Base-by-base conservation (phyloP, 1,139 yeast species). In the Lodderomyces parapsilosis region DNA sequence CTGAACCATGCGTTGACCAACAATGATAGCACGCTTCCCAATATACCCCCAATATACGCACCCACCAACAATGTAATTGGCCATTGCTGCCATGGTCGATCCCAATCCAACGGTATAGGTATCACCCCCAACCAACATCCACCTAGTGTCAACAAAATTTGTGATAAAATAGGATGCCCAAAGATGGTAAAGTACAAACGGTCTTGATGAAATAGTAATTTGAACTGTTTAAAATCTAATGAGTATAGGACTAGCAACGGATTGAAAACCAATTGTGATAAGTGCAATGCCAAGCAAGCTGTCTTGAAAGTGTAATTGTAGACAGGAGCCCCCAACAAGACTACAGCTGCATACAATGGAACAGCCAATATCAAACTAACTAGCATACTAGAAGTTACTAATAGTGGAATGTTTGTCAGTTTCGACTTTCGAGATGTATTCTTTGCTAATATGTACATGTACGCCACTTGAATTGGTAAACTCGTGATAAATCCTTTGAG, bases 51-150 rank as follows among this genome's bases (percentile, higher is more conserved):
- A 1, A 72, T 23, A 56, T 88, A 89, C 0, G 81, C 83, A 1
- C 98, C 98, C n/a, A 78, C 71, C 20, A 91, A 68, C 41, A 91
- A 75, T 1, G 98, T 91, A 45, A 89, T 78, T n/a, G 99, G 99
- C 96, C 97, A 93, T 46, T 74, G 77, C 63, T 93, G 99, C 99
- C 99, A 93, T 23, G 86, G 90, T 53, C 98, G 74, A 61, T 93
- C 99, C 99, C 99, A 93, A 62, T 93, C 99, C 46, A 93, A 73
- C 0, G 98, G 97, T 47, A 93, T 90, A 1, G 96, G 98, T 34
- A 88, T 66, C 4, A 94, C 96, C 9, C 98, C 97, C 2, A 89
- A 55, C 98, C 98, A 93, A 8, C 94, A 81, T 2, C 96, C 96
- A 7, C 85, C 54, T 35, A 83, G 66, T 0, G 83, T 74, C 32